phyloP scores from a whole-genome alignment of 1,284 basidiomycete genomes.

The Microbotryum violaceum region DNA sequence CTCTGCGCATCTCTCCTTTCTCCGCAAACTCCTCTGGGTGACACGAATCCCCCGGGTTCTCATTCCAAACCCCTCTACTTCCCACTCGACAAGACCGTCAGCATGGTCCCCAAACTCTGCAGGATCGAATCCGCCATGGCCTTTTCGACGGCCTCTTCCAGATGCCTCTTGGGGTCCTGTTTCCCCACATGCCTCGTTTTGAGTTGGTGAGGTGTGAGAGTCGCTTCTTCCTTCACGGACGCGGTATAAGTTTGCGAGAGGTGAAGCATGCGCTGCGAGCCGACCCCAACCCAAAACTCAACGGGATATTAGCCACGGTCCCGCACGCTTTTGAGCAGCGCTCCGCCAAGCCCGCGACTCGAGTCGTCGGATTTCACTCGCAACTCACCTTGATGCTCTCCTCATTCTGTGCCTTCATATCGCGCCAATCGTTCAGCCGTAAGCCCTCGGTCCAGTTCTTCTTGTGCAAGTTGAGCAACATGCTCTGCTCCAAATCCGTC shows the following conservation, averaged over 20 bases:
- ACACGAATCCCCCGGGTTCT: too few species aligned
- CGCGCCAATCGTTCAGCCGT: slow-evolving; percentile 77
- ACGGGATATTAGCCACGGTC: too few species aligned
- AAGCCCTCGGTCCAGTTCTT: slow-evolving; percentile 95
- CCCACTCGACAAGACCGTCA: slow-evolving; percentile 7
- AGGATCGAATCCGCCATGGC: slow-evolving; percentile 94
- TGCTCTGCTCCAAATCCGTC: slow-evolving; percentile 93
- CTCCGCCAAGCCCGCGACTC: too few species aligned
- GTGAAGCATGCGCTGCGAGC: slow-evolving; percentile 71
- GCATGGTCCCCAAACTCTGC: slow-evolving; percentile 46
- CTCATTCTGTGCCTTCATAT: slow-evolving; percentile 77
- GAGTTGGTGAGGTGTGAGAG: slow-evolving; percentile 76
- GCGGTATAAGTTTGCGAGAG: slow-evolving; percentile 90
- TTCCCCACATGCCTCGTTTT: slow-evolving; percentile 96
- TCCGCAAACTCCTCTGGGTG: not conserved
- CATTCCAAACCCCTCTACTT: too few species aligned
- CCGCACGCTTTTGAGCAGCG: too few species aligned
- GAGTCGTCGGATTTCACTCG: too few species aligned
- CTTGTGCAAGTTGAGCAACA: slow-evolving; percentile 96
- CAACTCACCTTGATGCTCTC: slow-evolving; percentile 71
- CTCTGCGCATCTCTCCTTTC: not conserved
- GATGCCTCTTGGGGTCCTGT: slow-evolving; percentile 91
- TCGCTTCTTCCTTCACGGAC: slow-evolving; percentile 91
- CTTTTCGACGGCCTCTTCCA: slow-evolving; percentile 93
- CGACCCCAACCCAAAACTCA: too few species aligned